Evolutionary conservation across 768 basidiomycete species (phyloP).

Genomic region (Sistotremastrum suecicum): DNA sequence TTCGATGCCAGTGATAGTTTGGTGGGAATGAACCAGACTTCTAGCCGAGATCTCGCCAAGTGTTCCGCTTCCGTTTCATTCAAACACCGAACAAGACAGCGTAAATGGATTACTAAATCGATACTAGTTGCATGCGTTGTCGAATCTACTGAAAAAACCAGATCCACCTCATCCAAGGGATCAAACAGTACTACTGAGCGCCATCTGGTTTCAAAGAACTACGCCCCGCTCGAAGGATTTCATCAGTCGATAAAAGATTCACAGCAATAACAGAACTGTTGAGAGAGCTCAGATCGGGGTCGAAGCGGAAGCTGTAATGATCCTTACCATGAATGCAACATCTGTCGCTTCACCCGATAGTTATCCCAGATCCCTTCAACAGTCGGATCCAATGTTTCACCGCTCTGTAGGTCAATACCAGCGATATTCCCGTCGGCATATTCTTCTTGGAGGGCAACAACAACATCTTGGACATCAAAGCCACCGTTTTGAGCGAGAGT

Average conservation of each 20-base stretch:
- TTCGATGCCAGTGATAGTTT: too few relatives aligned
- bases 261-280: constrained; percentile 86
- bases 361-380: constrained; percentile 98
- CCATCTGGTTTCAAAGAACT: constrained; percentile 80
- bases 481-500: constrained; percentile 93
- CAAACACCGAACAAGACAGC: too few relatives aligned
- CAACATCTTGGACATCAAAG: constrained; percentile 90
- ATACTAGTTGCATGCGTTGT: too few relatives aligned
- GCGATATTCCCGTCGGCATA: constrained; percentile 87
- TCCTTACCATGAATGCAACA: constrained; percentile 89
- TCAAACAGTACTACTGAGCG: constrained; percentile 24
- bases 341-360: constrained; percentile 96
- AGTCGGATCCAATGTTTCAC: constrained; percentile 93
- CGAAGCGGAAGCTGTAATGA: not conserved
- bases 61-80: too few relatives aligned
- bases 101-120: too few relatives aligned
- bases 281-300: constrained; percentile 1
- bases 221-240: constrained; percentile 82
- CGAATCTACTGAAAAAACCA: too few relatives aligned
- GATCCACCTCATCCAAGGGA: not conserved
- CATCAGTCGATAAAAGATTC: constrained; percentile 90
- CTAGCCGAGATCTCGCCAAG: too few relatives aligned
- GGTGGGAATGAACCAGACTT: too few relatives aligned
- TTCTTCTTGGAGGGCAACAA: constrained; percentile 87
- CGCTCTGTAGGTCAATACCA: constrained; percentile 83